Evolutionary conservation across 495 filamentous ascomycete genomes (phyloP).

Genomic region (Glonium stellatum): DNA sequence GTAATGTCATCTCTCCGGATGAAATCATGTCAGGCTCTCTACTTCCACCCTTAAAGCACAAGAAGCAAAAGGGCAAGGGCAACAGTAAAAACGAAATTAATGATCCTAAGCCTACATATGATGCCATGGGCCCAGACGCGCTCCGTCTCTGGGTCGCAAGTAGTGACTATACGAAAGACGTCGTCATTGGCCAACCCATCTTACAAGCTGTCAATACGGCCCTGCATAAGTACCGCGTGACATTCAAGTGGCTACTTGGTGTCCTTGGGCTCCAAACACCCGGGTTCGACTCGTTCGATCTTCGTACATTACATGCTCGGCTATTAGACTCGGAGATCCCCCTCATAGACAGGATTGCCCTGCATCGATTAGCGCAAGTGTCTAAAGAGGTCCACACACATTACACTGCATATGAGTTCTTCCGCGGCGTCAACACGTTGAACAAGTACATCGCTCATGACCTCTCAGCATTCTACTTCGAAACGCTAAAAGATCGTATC

Average conservation of each 20-base stretch:
- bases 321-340: constrained; percentile 37
- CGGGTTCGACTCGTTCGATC: constrained; percentile 37
- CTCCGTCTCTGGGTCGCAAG: constrained; percentile 88
- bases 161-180: constrained; percentile 84
- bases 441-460: constrained; percentile 74
- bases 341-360: constrained; percentile 61
- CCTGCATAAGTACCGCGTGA: constrained; percentile 78
- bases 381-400: constrained; percentile 52
- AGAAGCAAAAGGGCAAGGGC: constrained; percentile 47
- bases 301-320: not conserved
- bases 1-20: constrained; percentile 76
- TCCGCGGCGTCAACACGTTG: constrained; percentile 63
- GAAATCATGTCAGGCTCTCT: constrained; percentile 78
- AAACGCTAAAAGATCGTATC: constrained; percentile 80
- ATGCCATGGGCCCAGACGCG: constrained; percentile 68
- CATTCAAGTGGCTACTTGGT: constrained; percentile 80
- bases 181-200: constrained; percentile 67
- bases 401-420: constrained; percentile 71
- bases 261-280: constrained; percentile 56
- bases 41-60: constrained; percentile 50
- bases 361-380: constrained; percentile 62
- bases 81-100: constrained; percentile 34
- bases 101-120: constrained; percentile 35
- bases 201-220: constrained; percentile 65
- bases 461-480: constrained; percentile 89